These are phyloP conservation scores for Melanomma pulvis-pyrius DNA, from an alignment of 495 filamentous ascomycete genomes.

Conservation along the genomic window DNA sequence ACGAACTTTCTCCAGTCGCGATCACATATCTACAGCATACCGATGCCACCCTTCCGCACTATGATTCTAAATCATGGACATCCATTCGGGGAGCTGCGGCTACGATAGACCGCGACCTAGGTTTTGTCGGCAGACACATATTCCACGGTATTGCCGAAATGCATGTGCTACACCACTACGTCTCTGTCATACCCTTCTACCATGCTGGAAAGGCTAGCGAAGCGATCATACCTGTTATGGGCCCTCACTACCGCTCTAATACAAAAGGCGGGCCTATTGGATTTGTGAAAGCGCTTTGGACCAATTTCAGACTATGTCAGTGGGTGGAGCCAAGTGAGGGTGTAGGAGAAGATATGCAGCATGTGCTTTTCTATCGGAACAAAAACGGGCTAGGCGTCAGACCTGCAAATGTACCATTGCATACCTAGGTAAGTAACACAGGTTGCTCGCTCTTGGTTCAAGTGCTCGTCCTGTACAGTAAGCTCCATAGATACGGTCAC, in stretches of 20 bases:
- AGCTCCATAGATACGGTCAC: too few species aligned
- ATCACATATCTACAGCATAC: constrained; percentile 86
- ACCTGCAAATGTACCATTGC: too few species aligned
- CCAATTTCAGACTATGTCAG: constrained; percentile 67
- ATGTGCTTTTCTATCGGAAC: constrained; percentile 72
- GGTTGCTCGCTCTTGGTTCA: too few species aligned
- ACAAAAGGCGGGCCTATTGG: constrained; percentile 61
- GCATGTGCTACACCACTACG: constrained; percentile 85
- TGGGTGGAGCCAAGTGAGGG: constrained; percentile 68
- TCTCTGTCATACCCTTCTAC: constrained; percentile 83
- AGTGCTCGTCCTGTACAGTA: too few species aligned
- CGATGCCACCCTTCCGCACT: constrained; percentile 79
- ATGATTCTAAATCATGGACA: constrained; percentile 72
- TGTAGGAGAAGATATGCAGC: constrained; percentile 58
- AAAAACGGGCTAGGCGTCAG: constrained; percentile 56
- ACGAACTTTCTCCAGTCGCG: constrained; percentile 42
- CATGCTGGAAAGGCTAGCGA: constrained; percentile 83
- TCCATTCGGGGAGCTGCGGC: constrained; percentile 81
- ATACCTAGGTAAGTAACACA: too few species aligned
- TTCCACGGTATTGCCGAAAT: constrained; percentile 90
- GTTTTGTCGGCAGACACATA: constrained; percentile 79
- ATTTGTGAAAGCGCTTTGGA: constrained; percentile 59
- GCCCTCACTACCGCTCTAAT: constrained; percentile 73
- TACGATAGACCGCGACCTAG: constrained; percentile 84
- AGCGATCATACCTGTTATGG: constrained; percentile 80